These are phyloP conservation scores for Rhynchospora pubera DNA, from an alignment of 176 grass and related monocot genomes.

Conservation along the genomic window DNA sequence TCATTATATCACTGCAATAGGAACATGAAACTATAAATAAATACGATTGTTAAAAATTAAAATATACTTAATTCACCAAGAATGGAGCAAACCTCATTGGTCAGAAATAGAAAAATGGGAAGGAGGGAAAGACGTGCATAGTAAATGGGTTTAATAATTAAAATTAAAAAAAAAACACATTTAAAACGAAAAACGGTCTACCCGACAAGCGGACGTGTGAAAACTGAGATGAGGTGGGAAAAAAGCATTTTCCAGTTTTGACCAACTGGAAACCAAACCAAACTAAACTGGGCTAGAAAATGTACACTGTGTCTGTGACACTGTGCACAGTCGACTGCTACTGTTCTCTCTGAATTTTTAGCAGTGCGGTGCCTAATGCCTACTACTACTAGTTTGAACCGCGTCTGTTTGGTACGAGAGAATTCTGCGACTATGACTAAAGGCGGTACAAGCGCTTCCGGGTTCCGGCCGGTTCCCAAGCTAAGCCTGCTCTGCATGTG, in stretches of 20 bases:
- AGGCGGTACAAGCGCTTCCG: neutral
- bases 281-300: neutral
- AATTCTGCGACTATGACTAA: neutral
- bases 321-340: neutral
- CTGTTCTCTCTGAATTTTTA: neutral
- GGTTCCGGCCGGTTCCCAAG: too few relatives aligned
- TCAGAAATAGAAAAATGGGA: neutral
- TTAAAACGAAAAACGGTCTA: neutral
- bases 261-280: neutral
- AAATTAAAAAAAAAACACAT: neutral
- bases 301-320: neutral
- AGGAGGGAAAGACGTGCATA: slow-evolving; percentile 1
- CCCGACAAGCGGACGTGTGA: slow-evolving; percentile 37
- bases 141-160: slow-evolving; percentile 5
- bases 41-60: neutral
- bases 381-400: too few relatives aligned
- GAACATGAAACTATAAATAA: neutral
- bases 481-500: too few relatives aligned
- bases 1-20: too few relatives aligned
- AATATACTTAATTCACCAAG: neutral
- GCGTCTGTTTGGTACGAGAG: neutral
- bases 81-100: neutral
- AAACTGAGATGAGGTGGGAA: slow-evolving; percentile 22
- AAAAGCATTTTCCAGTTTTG: slow-evolving; percentile 12
- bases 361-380: too few relatives aligned